A percentile compares a stretch with the other conserved stretches of the same genome.
phyloP scores from a whole-genome alignment of 2,329 filamentous ascomycete genomes.

The Cadophora sp. region DNA sequence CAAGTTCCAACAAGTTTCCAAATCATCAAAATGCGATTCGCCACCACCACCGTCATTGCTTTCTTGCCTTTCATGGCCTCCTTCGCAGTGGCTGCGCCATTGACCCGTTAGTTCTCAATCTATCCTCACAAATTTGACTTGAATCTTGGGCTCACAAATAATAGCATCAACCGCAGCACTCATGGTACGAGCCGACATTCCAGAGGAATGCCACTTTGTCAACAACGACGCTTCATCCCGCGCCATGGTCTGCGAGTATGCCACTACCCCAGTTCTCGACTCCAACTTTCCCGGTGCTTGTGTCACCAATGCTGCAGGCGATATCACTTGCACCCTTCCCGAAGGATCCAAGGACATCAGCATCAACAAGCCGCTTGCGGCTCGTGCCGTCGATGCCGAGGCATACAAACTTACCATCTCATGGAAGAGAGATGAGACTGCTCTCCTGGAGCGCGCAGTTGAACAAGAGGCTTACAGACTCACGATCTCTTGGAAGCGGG shows the following conservation, averaged over 20 bases:
- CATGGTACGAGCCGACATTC: neutral
- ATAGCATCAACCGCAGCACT: neutral
- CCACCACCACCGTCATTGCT: constrained; percentile 1
- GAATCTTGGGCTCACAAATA: neutral
- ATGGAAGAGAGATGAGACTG: constrained; percentile 2
- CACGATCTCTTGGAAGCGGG: constrained; percentile 7
- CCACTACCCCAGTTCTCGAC: constrained; percentile 3
- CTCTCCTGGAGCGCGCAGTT: neutral
- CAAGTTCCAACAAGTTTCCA: neutral
- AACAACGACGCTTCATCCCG: constrained; percentile 3
- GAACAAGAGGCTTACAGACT: constrained; percentile 7
- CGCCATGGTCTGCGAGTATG: constrained; percentile 7
- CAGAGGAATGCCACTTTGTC: constrained; percentile 7
- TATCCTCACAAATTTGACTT: neutral
- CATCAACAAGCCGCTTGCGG: neutral
- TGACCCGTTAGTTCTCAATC: neutral
- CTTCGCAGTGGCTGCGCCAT: neutral
- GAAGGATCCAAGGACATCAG: constrained; percentile 9
- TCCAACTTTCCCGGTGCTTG: constrained; percentile 5
- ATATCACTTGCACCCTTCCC: constrained; percentile 3
- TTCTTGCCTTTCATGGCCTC: constrained; percentile 7
- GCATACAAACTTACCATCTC: constrained; percentile 6
- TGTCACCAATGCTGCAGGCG: neutral
- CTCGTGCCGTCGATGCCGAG: constrained; percentile 2
- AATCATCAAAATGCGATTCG: constrained; percentile 10